These are phyloP conservation scores for Pseudonitzschia multiseries DNA, from an alignment of 108 stramenopile species.

Conservation along the genomic window DNA sequence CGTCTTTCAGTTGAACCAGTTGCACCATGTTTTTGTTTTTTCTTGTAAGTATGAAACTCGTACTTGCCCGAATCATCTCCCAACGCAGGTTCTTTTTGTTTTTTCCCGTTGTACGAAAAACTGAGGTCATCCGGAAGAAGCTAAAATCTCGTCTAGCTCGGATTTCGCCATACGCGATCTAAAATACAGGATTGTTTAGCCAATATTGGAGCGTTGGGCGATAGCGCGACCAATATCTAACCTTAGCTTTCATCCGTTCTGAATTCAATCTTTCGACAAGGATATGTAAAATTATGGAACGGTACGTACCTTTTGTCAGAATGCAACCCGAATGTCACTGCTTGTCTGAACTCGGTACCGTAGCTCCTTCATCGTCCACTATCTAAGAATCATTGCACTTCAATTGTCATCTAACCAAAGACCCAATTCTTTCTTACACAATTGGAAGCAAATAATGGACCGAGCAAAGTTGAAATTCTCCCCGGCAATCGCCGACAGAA, in stretches of 20 bases:
- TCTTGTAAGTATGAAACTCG: too few relatives aligned
- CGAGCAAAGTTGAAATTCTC: constrained; percentile 18
- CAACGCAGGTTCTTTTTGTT: too few relatives aligned
- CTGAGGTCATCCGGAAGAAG: background rate
- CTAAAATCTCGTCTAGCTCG: background rate
- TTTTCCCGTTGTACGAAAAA: too few relatives aligned
- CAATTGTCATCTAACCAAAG: background rate
- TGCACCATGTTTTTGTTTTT: too few relatives aligned
- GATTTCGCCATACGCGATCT: background rate
- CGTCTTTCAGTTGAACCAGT: too few relatives aligned
- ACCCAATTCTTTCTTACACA: background rate
- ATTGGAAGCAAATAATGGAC: background rate
- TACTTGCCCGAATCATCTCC: too few relatives aligned
- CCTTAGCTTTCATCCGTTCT: background rate
- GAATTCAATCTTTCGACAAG: background rate
- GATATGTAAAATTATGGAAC: background rate
- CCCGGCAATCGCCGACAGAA: constrained; percentile 24
- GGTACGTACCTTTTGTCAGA: too few relatives aligned
- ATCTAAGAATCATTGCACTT: background rate
- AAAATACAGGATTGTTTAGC: background rate
- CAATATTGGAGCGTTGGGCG: background rate
- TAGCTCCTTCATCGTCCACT: background rate
- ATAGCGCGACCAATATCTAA: background rate
- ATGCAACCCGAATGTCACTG: too few relatives aligned
- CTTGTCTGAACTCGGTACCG: too few relatives aligned